Percentiles rank a stretch among this genome's conserved stretches.
Evolutionary conservation across 2,329 filamentous ascomycete species (phyloP).

Genomic region (Ceratocystis albifundus): DNA sequence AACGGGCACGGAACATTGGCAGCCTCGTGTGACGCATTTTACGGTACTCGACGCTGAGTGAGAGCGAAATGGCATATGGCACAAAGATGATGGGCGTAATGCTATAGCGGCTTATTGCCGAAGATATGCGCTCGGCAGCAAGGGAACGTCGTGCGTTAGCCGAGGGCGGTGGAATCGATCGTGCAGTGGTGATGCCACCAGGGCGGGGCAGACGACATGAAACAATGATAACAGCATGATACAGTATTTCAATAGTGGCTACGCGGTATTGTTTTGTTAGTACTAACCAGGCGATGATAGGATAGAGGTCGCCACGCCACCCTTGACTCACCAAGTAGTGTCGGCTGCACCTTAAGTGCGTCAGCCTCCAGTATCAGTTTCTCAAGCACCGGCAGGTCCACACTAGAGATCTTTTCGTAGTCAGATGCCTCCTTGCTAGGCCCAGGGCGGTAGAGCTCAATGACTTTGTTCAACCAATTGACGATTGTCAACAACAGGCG

Average conservation of each 20-base stretch:
- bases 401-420: slow-evolving; percentile 36
- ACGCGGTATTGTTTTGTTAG: slow-evolving; percentile 24
- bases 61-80: slow-evolving; percentile 50
- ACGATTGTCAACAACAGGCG: slow-evolving; percentile 45
- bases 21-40: slow-evolving; percentile 52
- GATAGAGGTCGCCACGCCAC: background rate
- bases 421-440: slow-evolving; percentile 34
- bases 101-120: slow-evolving; percentile 41
- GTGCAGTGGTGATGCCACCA: slow-evolving; percentile 32
- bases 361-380: slow-evolving; percentile 45
- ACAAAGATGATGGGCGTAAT: slow-evolving; percentile 46
- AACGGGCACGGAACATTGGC: slow-evolving; percentile 47
- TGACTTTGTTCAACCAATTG: slow-evolving; percentile 46
- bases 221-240: slow-evolving; percentile 52
- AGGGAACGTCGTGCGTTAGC: slow-evolving; percentile 47
- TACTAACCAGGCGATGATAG: background rate
- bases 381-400: slow-evolving; percentile 47
- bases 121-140: slow-evolving; percentile 46
- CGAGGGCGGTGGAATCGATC: slow-evolving; percentile 36
- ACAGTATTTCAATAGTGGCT: slow-evolving; percentile 52
- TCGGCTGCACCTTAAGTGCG: slow-evolving; percentile 39
- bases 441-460: slow-evolving; percentile 48
- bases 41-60: slow-evolving; percentile 50
- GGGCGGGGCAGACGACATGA: slow-evolving; percentile 45
- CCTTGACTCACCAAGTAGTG: slow-evolving; percentile 36